phyloP scores from a whole-genome alignment of 768 basidiomycete species.

The Rhizopogon vulgaris region DNA sequence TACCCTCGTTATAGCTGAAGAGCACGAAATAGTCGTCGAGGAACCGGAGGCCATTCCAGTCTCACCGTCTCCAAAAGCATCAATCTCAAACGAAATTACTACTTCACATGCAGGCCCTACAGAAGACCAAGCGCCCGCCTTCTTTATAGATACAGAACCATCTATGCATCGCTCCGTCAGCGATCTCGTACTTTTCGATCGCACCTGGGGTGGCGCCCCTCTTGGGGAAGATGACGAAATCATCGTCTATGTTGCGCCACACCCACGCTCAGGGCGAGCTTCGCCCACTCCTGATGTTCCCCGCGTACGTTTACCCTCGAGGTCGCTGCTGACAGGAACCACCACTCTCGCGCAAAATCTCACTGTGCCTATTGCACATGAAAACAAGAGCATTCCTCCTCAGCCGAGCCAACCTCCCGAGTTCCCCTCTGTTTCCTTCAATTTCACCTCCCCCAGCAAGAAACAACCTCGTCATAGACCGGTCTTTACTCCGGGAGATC shows the following conservation, averaged over 20 bases:
- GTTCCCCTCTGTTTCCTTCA: conserved; percentile 23
- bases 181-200: conserved; percentile 19
- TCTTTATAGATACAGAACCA: conserved; percentile 35
- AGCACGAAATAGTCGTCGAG: background rate
- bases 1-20: background rate
- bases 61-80: background rate
- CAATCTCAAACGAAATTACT: background rate
- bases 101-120: background rate
- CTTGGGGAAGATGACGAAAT: conserved; percentile 51
- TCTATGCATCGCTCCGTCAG: conserved; percentile 4
- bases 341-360: conserved; percentile 3
- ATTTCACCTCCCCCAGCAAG: conserved; percentile 3
- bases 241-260: conserved; percentile 75
- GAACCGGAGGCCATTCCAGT: background rate
- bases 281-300: conserved; percentile 12
- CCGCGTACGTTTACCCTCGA: conserved; percentile 12
- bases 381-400: background rate
- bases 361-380: background rate
- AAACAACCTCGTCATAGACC: conserved; percentile 24
- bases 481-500: conserved; percentile 19
- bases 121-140: conserved; percentile 5
- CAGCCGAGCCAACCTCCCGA: conserved; percentile 9
- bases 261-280: conserved; percentile 39
- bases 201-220: conserved; percentile 10
- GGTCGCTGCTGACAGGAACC: conserved; percentile 21